Evolutionary conservation across 345 rosid species (phyloP), one percentile per base, ranked within the genome.

Genomic region (Stellera chamaejasme): DNA sequence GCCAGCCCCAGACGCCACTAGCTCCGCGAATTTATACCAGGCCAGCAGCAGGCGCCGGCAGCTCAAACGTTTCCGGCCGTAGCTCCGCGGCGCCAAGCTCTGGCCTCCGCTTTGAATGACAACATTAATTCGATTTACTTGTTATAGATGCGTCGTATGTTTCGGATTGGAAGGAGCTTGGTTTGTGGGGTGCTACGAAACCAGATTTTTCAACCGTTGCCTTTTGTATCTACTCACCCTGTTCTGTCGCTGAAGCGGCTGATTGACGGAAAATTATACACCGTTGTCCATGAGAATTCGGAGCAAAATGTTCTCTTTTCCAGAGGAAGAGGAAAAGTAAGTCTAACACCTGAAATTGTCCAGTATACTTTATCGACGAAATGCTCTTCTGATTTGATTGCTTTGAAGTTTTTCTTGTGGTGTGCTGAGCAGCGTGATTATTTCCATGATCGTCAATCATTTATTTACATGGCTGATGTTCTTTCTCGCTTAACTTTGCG

Each of bases 401-500:
- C 90, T 11, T 66, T 84, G 65, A 74, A 74, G 54, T 72, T 75
- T 66, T 88, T 88, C 69, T 58, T 88, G 53, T 79, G 78, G 80
- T 77, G 82, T 63, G 81, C 88, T 44, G 68, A 58, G 71, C 87
- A 77, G 19, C 69, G 59, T 36, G 55, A 75, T 59, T 79, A 78
- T 66, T 82, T 75, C 65, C 90, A 77, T 76, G 71, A 77, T 50
- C 56, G 51, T 27, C 60, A 56, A 60, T 78, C 85, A n/a, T 69
- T 80, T 56, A 65, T 75, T 62, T 62, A 56, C 60, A 81, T 88
- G 90, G 79, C 69, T 53, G 44, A 66, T 45, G 79, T 73, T 15
- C 76, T 85, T 32, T 54, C 41, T 53, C 72, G 78, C 27, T 67
- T 82, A 44, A 70, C 74, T 55, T 51, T 25, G 27, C 63, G 55